phyloP scores from a whole-genome alignment of 2,329 filamentous ascomycete genomes.

The Fusarium virguliforme region DNA sequence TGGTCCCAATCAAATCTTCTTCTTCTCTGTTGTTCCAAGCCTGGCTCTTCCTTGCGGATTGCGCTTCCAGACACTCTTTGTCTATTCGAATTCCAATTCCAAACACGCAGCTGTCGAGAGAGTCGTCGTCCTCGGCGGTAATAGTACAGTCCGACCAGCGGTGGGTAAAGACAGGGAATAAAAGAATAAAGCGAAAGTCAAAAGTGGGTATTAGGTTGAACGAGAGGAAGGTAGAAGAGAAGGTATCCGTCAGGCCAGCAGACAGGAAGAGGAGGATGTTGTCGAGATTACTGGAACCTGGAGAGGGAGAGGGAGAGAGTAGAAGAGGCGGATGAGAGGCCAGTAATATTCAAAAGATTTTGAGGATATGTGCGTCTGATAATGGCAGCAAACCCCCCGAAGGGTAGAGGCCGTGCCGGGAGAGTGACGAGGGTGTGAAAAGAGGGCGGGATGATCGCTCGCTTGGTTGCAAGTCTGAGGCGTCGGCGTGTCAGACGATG shows the following conservation, averaged over 20 bases:
- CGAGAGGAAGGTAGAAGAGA: constrained; percentile 27
- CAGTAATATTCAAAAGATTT: constrained; percentile 35
- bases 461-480: constrained; percentile 32
- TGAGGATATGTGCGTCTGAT: constrained; percentile 25
- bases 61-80: constrained; percentile 21
- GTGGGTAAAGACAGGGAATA: constrained; percentile 25
- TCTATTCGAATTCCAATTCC: constrained; percentile 34
- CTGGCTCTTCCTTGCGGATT: constrained; percentile 23
- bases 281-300: constrained; percentile 21
- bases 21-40: constrained; percentile 23
- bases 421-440: constrained; percentile 27
- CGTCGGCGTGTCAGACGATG: constrained; percentile 35
- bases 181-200: constrained; percentile 25
- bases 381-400: constrained; percentile 31
- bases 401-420: constrained; percentile 35
- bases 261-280: constrained; percentile 40
- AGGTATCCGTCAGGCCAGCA: constrained; percentile 41
- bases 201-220: constrained; percentile 9
- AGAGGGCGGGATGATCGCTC: constrained; percentile 16
- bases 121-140: constrained; percentile 25
- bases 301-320: constrained; percentile 16
- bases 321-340: constrained; percentile 25
- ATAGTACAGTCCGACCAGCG: constrained; percentile 46
- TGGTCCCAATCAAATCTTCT: constrained; percentile 31
- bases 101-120: constrained; percentile 29